Evolutionary conservation across 1,284 basidiomycete genomes (phyloP).

Genomic region (Pseudozyma pruni): DNA sequence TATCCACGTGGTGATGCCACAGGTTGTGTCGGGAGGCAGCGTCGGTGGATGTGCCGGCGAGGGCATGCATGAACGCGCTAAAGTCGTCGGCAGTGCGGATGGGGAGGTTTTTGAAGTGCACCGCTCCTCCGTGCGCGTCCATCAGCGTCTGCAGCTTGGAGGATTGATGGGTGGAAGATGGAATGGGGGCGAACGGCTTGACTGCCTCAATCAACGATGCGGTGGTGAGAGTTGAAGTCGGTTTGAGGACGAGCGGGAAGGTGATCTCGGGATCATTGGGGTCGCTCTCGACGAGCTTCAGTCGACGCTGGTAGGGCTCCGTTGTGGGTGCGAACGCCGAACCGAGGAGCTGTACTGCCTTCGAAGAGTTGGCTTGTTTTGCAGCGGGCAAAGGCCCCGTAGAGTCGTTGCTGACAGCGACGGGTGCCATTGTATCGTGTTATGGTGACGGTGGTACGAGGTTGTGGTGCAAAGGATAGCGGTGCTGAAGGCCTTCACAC

Average conservation of each 20-base stretch:
- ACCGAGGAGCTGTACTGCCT: background rate
- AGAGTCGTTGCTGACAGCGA: conserved; percentile 13
- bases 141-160: conserved; percentile 28
- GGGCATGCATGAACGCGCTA: conserved; percentile 41
- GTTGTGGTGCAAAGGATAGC: background rate
- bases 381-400: background rate
- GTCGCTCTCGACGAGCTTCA: conserved; percentile 25
- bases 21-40: conserved; percentile 4
- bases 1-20: conserved; percentile 40
- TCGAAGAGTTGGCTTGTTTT: conserved; percentile 11
- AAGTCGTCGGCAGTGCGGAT: conserved; percentile 43
- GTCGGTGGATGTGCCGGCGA: conserved; percentile 15
- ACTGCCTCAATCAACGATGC: conserved; percentile 15
- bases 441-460: background rate
- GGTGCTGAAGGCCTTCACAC: background rate
- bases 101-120: conserved; percentile 42
- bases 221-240: conserved; percentile 3
- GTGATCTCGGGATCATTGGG: conserved; percentile 21
- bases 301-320: conserved; percentile 30
- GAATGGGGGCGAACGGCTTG: conserved; percentile 11
- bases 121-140: conserved; percentile 36
- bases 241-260: conserved; percentile 24
- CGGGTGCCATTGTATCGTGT: conserved; percentile 22
- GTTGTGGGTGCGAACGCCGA: conserved; percentile 9
- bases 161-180: conserved; percentile 8